Percentiles rank a stretch among this genome's conserved stretches.
Conservation (phyloP, 805 yeast genomes). For the Torulaspora indica region DNA sequence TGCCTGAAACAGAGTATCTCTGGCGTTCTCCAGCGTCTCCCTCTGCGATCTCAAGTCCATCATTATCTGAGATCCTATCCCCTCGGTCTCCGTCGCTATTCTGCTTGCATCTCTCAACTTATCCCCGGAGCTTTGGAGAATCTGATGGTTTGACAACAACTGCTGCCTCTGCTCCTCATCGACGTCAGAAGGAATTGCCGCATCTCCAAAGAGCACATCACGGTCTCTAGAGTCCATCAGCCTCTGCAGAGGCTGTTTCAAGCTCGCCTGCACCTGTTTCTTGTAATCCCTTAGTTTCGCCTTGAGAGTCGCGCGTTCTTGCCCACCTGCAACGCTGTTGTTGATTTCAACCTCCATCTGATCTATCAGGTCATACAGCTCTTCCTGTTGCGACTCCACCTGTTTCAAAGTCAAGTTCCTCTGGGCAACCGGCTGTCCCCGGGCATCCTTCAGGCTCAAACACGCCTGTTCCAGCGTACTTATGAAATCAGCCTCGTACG, state of each 20-base stretch:
- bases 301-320: slow-evolving; percentile 59
- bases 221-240: slow-evolving; percentile 69
- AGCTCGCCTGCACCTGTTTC: slow-evolving; percentile 50
- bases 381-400: slow-evolving; percentile 33
- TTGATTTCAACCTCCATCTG: slow-evolving; percentile 88
- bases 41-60: slow-evolving; percentile 87
- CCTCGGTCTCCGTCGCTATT: slow-evolving; percentile 87
- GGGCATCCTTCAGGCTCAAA: slow-evolving; percentile 17
- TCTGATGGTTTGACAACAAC: slow-evolving; percentile 67
- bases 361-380: slow-evolving; percentile 59
- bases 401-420: slow-evolving; percentile 26
- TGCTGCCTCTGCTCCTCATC: slow-evolving; percentile 73
- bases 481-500: slow-evolving; percentile 40
- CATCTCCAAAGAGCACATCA: slow-evolving; percentile 62
- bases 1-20: slow-evolving; percentile 83
- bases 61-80: slow-evolving; percentile 84
- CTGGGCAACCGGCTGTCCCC: slow-evolving; percentile 21
- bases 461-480: slow-evolving; percentile 30
- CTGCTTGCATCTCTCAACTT: slow-evolving; percentile 83
- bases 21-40: slow-evolving; percentile 81
- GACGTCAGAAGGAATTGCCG: slow-evolving; percentile 32
- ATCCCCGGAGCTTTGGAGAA: slow-evolving; percentile 77
- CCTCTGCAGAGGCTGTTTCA: slow-evolving; percentile 52
- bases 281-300: slow-evolving; percentile 70
- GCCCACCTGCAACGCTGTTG: slow-evolving; percentile 43